A percentile compares a stretch with the other conserved stretches of the same genome.
phyloP scores from a whole-genome alignment of 495 filamentous ascomycete genomes.

The Tuber microsphaerosporum region DNA sequence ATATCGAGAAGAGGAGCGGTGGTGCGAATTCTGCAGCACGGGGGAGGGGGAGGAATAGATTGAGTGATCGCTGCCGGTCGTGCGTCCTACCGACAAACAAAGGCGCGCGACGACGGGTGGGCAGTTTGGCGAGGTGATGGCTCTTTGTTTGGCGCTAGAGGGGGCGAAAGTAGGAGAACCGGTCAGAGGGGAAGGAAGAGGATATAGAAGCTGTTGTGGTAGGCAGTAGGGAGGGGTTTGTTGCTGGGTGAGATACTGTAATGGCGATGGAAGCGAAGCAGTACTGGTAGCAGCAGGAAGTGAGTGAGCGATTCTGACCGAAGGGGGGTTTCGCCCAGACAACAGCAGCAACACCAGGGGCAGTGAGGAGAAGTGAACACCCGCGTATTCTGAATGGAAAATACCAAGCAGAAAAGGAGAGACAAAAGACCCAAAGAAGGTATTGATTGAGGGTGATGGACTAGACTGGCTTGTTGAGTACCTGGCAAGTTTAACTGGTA shows the following conservation, averaged over 20 bases:
- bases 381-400: constrained; percentile 17
- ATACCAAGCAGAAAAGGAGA: constrained; percentile 8
- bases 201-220: constrained; percentile 15
- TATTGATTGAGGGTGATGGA: neutral
- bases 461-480: neutral
- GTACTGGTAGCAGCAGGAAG: constrained; percentile 4
- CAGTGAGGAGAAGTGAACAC: constrained; percentile 17
- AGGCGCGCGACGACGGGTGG: constrained; percentile 6
- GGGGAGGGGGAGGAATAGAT: constrained; percentile 10
- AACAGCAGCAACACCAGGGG: constrained; percentile 16
- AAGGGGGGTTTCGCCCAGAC: constrained; percentile 4
- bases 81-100: constrained; percentile 4
- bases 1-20: neutral
- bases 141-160: constrained; percentile 7
- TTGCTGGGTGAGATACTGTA: constrained; percentile 1
- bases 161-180: constrained; percentile 13
- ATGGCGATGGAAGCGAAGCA: constrained; percentile 15
- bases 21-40: constrained; percentile 1
- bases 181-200: constrained; percentile 5
- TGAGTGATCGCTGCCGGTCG: constrained; percentile 1
- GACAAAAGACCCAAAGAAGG: constrained; percentile 7
- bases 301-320: constrained; percentile 22
- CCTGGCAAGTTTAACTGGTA: neutral
- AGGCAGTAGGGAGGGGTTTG: constrained; percentile 14
- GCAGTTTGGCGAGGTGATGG: neutral